Evolutionary conservation across 805 yeast species (phyloP).

Genomic region (Metschnikowia lachancei): DNA sequence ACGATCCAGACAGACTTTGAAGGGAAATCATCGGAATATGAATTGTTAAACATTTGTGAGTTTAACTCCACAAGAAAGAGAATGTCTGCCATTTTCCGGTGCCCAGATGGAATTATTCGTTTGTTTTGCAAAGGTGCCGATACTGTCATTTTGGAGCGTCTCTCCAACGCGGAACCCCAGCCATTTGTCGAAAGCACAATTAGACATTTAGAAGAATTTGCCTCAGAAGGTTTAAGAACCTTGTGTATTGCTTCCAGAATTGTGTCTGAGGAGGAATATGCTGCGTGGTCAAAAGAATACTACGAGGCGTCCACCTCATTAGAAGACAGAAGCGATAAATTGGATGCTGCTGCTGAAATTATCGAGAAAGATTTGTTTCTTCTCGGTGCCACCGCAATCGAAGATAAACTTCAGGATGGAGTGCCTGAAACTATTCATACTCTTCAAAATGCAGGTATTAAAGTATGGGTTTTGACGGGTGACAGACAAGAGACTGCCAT

Average conservation of each 20-base stretch:
- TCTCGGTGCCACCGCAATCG: conserved; percentile 97
- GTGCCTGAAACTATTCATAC: conserved; percentile 97
- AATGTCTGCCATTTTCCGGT: conserved; percentile 91
- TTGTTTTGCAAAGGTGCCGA: conserved; percentile 97
- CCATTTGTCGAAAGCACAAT: conserved; percentile 82
- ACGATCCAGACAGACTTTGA: conserved; percentile 56
- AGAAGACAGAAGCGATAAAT: conserved; percentile 65
- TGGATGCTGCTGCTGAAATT: conserved; percentile 86
- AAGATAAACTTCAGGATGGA: conserved; percentile 95
- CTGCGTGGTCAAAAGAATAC: conserved; percentile 62
- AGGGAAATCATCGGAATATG: conserved; percentile 55
- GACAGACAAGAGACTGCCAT: conserved; percentile 98
- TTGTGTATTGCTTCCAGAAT: conserved; percentile 87
- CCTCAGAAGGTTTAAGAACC: conserved; percentile 93
- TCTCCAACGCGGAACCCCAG: conserved; percentile 55
- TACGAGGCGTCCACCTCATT: conserved; percentile 81
- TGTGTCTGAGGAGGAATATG: conserved; percentile 74
- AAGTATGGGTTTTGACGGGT: conserved; percentile 97
- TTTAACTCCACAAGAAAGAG: conserved; percentile 96
- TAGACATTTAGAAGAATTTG: conserved; percentile 91
- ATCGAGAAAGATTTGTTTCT: conserved; percentile 78
- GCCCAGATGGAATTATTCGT: conserved; percentile 90
- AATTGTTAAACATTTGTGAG: conserved; percentile 87
- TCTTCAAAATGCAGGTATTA: conserved; percentile 93
- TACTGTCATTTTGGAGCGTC: conserved; percentile 86